Base-by-base conservation (phyloP, 345 rosid genomes). In the Sisymbrium altissimum region DNA sequence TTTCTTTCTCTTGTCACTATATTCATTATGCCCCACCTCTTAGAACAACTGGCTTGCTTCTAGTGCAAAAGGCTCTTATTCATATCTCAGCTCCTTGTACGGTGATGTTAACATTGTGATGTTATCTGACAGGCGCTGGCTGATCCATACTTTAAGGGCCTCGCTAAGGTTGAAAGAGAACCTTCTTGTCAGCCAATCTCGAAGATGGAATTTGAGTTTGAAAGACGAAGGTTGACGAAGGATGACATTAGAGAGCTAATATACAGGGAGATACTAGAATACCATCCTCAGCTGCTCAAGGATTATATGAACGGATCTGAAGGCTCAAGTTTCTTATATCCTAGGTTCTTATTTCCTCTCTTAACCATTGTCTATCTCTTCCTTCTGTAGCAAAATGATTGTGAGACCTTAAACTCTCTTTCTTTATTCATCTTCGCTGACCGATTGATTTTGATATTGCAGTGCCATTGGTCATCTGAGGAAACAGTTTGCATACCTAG, bases 141-240 rank as follows among this genome's bases (percentile, higher is more conserved):
- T 29, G 99, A 96, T 82, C 99, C 97, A 62, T 96, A 96, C 83
- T 96, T 96, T 81, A 92, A 88, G 66, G 89, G 96, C 75, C 89
- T 96, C 17, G 79, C 98, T 33, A 92, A 84, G 81, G 83, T 89
- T 66, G 99, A 96, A 79, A 87, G 99, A 79, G 98, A 96, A 70
- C 96, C 97, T 74, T 89, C 95, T 71, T 92, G 91, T 74, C 96
- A 85, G 72, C 88, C 87, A 23, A 88, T 96, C 45, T 85, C 96
- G 29, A 96, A 90, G 85, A 72, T 96, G 84, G 99, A 96, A 70
- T 96, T 96, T 74, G 97, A 90, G 81, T 92, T 96, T 82, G 98
- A 96, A 84, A 88, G 98, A 83, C 75, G 97, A 77, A 86, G 95
- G 81, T 78, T 96, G 73, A 86, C 89, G 29, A 96, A 88, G 83